Evolutionary conservation across 2,329 filamentous ascomycete species (phyloP).

Genomic region (Alternaria sp.): DNA sequence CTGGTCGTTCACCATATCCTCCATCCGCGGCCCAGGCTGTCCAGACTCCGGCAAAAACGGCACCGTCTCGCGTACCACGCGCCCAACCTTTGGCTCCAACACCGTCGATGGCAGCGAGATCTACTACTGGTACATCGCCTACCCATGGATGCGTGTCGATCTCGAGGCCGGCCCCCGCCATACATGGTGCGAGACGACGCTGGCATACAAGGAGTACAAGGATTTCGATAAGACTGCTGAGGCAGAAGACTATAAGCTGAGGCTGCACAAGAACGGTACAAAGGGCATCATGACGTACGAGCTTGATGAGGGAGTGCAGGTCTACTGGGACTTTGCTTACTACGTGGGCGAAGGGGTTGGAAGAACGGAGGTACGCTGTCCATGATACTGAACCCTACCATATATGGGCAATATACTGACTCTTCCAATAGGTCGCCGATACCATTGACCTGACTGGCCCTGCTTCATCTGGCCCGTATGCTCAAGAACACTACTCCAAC

Average conservation of each 20-base stretch:
- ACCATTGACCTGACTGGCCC: conserved; percentile 12
- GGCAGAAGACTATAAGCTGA: conserved; percentile 16
- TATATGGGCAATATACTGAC: background rate
- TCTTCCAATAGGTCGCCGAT: conserved; percentile 13
- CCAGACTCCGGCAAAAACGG: conserved; percentile 12
- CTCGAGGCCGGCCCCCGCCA: conserved; percentile 7
- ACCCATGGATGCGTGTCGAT: conserved; percentile 18
- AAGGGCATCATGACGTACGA: conserved; percentile 17
- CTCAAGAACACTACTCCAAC: conserved; percentile 5
- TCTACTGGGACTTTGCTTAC: conserved; percentile 22
- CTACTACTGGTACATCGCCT: conserved; percentile 29
- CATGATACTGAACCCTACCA: background rate
- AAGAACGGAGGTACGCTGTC: conserved; percentile 7
- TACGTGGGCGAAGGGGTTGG: conserved; percentile 4
- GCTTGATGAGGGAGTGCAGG: conserved; percentile 19
- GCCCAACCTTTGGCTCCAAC: conserved; percentile 21
- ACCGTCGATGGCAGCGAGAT: conserved; percentile 27
- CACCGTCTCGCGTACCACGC: conserved; percentile 4
- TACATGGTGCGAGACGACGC: conserved; percentile 26
- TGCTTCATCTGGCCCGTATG: conserved; percentile 6
- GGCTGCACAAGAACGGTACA: conserved; percentile 29
- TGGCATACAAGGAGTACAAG: conserved; percentile 20
- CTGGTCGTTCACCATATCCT: conserved; percentile 22
- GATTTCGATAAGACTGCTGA: background rate
- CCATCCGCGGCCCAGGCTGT: conserved; percentile 23